A percentile compares a stretch with the other conserved stretches of the same genome.
These are phyloP conservation scores for Vararia minispora DNA, from an alignment of 768 basidiomycete species.

Conservation along the genomic window DNA sequence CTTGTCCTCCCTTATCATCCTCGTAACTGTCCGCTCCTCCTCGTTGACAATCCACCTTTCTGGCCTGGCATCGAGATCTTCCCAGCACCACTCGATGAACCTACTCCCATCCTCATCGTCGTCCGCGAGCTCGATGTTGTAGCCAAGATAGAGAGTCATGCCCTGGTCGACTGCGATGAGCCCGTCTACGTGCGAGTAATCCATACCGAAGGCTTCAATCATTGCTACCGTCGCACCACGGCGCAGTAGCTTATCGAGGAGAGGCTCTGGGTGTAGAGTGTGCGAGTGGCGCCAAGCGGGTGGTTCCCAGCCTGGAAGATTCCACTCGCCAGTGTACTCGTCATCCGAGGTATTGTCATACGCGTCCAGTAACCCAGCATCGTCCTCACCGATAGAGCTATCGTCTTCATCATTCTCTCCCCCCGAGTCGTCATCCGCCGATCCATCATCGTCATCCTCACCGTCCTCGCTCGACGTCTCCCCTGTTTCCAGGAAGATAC, in stretches of 20 bases:
- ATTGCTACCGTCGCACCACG: conserved; percentile 51
- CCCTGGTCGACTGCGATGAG: conserved; percentile 31
- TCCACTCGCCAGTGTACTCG: conserved; percentile 31
- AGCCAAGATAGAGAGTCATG: conserved; percentile 49
- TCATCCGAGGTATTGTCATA: conserved; percentile 25
- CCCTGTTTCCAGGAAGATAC: conserved; percentile 41
- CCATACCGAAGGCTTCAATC: conserved; percentile 43
- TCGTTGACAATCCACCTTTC: conserved; percentile 32
- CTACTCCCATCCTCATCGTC: conserved; percentile 29
- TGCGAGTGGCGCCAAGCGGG: conserved; percentile 30
- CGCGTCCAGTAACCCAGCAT: conserved; percentile 14
- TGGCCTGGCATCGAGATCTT: conserved; percentile 28
- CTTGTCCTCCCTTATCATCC: conserved; percentile 10
- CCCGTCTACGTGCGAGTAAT: conserved; percentile 44
- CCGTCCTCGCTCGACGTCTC: conserved; percentile 22
- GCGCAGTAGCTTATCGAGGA: conserved; percentile 33
- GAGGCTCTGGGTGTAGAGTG: conserved; percentile 23
- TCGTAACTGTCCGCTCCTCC: conserved; percentile 13
- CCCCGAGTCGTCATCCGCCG: conserved; percentile 23
- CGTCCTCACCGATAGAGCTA: conserved; percentile 18
- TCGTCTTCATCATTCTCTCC: conserved; percentile 16
- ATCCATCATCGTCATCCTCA: conserved; percentile 16
- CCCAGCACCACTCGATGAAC: conserved; percentile 29
- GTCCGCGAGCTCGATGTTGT: conserved; percentile 45
- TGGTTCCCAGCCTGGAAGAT: conserved; percentile 47